A percentile compares a stretch with the other conserved stretches of the same genome.
Evolutionary conservation across 2,329 filamentous ascomycete genomes (phyloP).

Genomic region (Metarhizium rileyi): DNA sequence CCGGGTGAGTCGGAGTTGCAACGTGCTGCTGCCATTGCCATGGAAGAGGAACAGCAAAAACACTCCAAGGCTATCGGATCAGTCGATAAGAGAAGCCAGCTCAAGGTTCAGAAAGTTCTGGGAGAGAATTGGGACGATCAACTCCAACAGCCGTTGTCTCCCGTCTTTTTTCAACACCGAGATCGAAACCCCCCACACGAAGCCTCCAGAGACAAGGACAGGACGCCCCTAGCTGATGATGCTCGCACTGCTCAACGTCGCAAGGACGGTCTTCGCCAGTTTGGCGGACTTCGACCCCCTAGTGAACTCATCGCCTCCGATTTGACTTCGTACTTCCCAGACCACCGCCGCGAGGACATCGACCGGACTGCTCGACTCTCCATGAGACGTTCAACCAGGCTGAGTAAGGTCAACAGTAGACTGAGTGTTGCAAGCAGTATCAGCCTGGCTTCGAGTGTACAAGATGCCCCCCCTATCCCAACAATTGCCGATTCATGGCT

Average conservation of each 20-base stretch:
- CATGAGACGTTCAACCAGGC: conserved; percentile 76
- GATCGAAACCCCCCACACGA: conserved; percentile 48
- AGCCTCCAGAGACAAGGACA: conserved; percentile 47
- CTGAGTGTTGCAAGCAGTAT: conserved; percentile 89
- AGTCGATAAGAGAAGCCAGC: conserved; percentile 67
- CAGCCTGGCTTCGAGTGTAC: conserved; percentile 84
- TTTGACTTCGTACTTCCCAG: conserved; percentile 92
- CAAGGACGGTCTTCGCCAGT: conserved; percentile 59
- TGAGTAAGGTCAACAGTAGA: conserved; percentile 87
- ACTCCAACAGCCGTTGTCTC: conserved; percentile 77
- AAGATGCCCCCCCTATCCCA: conserved; percentile 88
- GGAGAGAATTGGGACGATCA: conserved; percentile 78
- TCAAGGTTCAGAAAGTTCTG: conserved; percentile 81
- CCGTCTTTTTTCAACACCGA: conserved; percentile 61
- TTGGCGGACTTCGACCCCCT: conserved; percentile 85
- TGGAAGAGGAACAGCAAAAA: conserved; percentile 73
- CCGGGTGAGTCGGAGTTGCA: conserved; percentile 81
- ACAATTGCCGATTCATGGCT: conserved; percentile 94
- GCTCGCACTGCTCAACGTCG: conserved; percentile 31
- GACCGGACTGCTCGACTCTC: conserved; percentile 92
- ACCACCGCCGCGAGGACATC: conserved; percentile 87
- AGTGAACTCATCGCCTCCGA: conserved; percentile 97
- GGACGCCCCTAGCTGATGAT: conserved; percentile 42
- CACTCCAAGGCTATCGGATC: conserved; percentile 54
- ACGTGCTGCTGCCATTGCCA: conserved; percentile 77